phyloP scores from a whole-genome alignment of 2,329 filamentous ascomycete genomes.

The Arthroderma sp. region DNA sequence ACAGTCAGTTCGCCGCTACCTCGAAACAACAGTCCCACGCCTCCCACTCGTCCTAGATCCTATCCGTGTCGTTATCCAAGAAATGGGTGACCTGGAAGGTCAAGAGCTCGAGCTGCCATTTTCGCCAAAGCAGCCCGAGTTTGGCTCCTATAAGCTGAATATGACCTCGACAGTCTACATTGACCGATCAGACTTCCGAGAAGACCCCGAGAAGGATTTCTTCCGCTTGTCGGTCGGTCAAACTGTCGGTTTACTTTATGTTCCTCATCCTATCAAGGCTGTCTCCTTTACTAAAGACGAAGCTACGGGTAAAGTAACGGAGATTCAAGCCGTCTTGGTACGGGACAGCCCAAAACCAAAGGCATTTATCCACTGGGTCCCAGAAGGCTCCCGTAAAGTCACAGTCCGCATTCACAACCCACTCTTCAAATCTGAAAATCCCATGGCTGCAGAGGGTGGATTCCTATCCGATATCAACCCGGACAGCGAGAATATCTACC shows the following conservation, averaged over 20 bases:
- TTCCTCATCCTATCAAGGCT: constrained; percentile 56
- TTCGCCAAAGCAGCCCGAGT: constrained; percentile 54
- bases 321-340: constrained; percentile 30
- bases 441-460: constrained; percentile 61
- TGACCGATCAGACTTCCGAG: constrained; percentile 65
- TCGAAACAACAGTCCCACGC: constrained; percentile 70
- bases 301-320: constrained; percentile 49
- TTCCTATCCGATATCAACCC: constrained; percentile 78
- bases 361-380: constrained; percentile 57
- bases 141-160: constrained; percentile 17
- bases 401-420: constrained; percentile 69
- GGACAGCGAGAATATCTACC: constrained; percentile 67
- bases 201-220: constrained; percentile 58
- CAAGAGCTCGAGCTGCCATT: constrained; percentile 59
- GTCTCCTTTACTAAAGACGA: constrained; percentile 55
- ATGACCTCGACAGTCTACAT: constrained; percentile 67
- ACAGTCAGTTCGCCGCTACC: constrained; percentile 66
- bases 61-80: constrained; percentile 63
- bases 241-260: constrained; percentile 59
- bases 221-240: constrained; percentile 67
- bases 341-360: no score
- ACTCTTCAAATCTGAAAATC: constrained; percentile 78
- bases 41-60: constrained; percentile 78
- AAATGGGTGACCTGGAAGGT: constrained; percentile 53
- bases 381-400: constrained; percentile 48